Conservation (phyloP, 2,329 filamentous ascomycete genomes). For the Arachnomyces sp. region DNA sequence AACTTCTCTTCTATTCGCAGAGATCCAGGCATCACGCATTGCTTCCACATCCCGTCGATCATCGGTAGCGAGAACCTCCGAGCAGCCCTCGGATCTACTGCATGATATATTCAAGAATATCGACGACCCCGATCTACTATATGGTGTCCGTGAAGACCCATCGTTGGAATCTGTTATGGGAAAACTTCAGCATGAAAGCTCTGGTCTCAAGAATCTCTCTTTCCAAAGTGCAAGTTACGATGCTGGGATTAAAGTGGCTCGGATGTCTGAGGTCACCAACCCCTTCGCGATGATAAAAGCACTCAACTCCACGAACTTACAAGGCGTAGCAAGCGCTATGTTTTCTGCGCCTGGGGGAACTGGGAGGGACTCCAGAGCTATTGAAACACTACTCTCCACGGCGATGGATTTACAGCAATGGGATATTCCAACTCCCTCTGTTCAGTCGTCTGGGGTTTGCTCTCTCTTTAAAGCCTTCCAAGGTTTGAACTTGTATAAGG, state of each 20-base stretch:
- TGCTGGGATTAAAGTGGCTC: slow-evolving; percentile 62
- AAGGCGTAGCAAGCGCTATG: slow-evolving; percentile 76
- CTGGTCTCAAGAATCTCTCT: slow-evolving; percentile 77
- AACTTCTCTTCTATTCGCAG: slow-evolving; percentile 74
- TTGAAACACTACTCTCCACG: slow-evolving; percentile 69
- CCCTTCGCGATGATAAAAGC: slow-evolving; percentile 66
- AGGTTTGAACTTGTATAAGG: slow-evolving; percentile 60
- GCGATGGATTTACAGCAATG: slow-evolving; percentile 81
- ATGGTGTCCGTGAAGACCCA: slow-evolving; percentile 74
- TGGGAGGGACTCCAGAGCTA: slow-evolving; percentile 40
- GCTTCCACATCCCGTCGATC: slow-evolving; percentile 58
- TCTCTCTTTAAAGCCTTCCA: slow-evolving; percentile 77
- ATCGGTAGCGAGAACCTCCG: slow-evolving; percentile 46
- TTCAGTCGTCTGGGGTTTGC: slow-evolving; percentile 56
- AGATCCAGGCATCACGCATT: slow-evolving; percentile 57
- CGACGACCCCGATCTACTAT: slow-evolving; percentile 93
- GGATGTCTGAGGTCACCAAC: slow-evolving; percentile 52
- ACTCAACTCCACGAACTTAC: slow-evolving; percentile 71
- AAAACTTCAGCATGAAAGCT: slow-evolving; percentile 79
- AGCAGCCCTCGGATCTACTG: slow-evolving; percentile 60
- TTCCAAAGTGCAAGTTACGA: slow-evolving; percentile 90
- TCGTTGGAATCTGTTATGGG: slow-evolving; percentile 71
- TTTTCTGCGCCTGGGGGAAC: slow-evolving; percentile 55
- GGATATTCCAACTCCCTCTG: slow-evolving; percentile 71
- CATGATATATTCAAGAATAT: slow-evolving; percentile 83